Percentiles rank a stretch among this genome's conserved stretches.
Conservation (phyloP, 371 early-diverging fungal genomes). For the Mortierella sp. region DNA sequence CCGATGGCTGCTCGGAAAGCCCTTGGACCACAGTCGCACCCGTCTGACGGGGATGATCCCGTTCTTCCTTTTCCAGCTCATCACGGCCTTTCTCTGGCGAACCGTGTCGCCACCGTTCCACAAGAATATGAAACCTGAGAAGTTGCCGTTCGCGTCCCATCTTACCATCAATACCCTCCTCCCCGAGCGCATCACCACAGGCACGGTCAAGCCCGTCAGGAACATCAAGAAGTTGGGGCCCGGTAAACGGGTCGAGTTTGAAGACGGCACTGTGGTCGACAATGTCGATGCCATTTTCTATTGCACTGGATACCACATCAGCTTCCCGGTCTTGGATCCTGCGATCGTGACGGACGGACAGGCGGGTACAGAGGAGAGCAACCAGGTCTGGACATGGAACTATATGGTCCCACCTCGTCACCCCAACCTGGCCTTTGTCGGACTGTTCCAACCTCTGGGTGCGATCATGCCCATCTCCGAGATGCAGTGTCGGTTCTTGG, state of each 20-base stretch:
- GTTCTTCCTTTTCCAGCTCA: slow-evolving; percentile 25
- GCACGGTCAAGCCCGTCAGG: slow-evolving; percentile 58
- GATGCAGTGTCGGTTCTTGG: slow-evolving; percentile 62
- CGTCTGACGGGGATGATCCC: slow-evolving; percentile 51
- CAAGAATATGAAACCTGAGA: slow-evolving; percentile 54
- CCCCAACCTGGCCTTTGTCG: slow-evolving; percentile 64
- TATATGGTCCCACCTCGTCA: slow-evolving; percentile 60
- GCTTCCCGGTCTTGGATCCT: slow-evolving; percentile 65
- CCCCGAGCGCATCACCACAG: slow-evolving; percentile 61
- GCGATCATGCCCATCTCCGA: slow-evolving; percentile 63
- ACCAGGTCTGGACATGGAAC: slow-evolving; percentile 57
- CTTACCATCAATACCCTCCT: slow-evolving; percentile 62
- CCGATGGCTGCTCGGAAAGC: slow-evolving; percentile 58
- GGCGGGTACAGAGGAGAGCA: slow-evolving; percentile 48
- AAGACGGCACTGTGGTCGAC: slow-evolving; percentile 65
- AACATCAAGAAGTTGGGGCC: slow-evolving; percentile 56
- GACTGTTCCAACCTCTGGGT: slow-evolving; percentile 62
- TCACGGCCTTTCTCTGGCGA: background rate
- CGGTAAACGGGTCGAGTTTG: slow-evolving; percentile 65
- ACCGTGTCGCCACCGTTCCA: slow-evolving; percentile 31
- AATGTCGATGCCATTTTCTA: slow-evolving; percentile 72
- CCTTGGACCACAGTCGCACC: slow-evolving; percentile 61
- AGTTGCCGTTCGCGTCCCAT: slow-evolving; percentile 50
- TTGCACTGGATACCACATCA: slow-evolving; percentile 74
- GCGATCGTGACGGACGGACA: slow-evolving; percentile 57